A percentile compares a stretch with the other conserved stretches of the same genome.
Evolutionary conservation across 2,329 filamentous ascomycete genomes (phyloP).

Genomic region (Metarhizium sp.): DNA sequence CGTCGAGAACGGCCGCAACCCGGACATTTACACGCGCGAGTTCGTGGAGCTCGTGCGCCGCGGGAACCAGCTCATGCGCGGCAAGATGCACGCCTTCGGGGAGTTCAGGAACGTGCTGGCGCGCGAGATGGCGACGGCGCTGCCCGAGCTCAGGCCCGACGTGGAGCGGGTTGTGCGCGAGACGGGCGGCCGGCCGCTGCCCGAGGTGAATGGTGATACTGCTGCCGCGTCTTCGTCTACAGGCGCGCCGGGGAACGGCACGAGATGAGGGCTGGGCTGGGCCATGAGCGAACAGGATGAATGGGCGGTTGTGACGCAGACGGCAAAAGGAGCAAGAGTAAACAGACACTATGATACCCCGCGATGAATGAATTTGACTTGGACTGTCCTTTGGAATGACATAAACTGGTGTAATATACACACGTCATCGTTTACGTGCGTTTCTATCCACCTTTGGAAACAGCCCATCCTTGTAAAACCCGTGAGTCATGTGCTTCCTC

Average conservation of each 20-base stretch:
- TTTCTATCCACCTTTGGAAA: background rate
- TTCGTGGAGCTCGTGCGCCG: constrained; percentile 60
- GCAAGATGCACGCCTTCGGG: constrained; percentile 53
- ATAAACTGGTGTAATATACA: background rate
- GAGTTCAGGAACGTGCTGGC: constrained; percentile 54
- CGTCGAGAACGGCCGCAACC: constrained; percentile 62
- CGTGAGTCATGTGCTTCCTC: background rate
- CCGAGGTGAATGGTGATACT: background rate
- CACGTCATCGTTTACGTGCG: constrained; percentile 1
- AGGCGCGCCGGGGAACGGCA: too few species aligned
- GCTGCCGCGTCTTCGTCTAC: too few species aligned
- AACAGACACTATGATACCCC: too few species aligned
- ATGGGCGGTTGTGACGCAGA: too few species aligned
- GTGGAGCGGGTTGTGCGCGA: constrained; percentile 39
- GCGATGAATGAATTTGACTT: too few species aligned
- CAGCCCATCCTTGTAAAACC: background rate
- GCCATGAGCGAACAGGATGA: too few species aligned
- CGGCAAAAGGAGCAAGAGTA: too few species aligned
- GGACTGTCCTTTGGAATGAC: too few species aligned
- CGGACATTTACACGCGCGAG: constrained; percentile 65
- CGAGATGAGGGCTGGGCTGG: too few species aligned
- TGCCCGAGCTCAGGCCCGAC: constrained; percentile 50
- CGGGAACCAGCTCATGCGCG: constrained; percentile 57
- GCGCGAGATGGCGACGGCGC: constrained; percentile 43
- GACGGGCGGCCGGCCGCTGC: constrained; percentile 26